Conservation (phyloP, 73 alveolate genomes). For the Durusdinium trenchii region DNA sequence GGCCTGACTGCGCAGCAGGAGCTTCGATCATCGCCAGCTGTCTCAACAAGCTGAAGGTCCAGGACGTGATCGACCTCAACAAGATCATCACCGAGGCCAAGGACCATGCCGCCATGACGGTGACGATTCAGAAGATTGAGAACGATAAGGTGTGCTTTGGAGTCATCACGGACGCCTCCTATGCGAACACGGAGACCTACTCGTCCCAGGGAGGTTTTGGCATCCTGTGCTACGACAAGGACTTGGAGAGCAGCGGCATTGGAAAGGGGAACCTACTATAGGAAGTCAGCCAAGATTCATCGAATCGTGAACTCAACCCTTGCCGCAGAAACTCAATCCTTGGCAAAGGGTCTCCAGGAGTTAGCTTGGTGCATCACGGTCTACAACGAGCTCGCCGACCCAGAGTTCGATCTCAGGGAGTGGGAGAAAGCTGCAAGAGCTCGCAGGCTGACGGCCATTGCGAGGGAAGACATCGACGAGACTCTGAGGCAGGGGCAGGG, state of each 20-base stretch:
- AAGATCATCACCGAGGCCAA: background rate
- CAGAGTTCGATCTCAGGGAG: too few relatives aligned
- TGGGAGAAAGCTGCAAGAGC: too few relatives aligned
- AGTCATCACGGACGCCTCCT: background rate
- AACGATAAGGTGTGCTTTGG: background rate
- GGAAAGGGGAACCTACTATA: too few relatives aligned
- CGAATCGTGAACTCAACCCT: too few relatives aligned
- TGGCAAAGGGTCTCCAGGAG: too few relatives aligned
- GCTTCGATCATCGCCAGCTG: background rate
- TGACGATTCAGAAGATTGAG: background rate
- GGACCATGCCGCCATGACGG: background rate
- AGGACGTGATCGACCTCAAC: slow-evolving; percentile 3
- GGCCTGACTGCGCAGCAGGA: background rate
- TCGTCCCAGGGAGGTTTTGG: slow-evolving; percentile 1
- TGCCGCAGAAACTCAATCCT: too few relatives aligned
- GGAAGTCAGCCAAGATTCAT: too few relatives aligned
- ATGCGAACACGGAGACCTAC: background rate
- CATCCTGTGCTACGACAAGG: background rate
- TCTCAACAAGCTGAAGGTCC: background rate
- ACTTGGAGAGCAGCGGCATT: background rate
- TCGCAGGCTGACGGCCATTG: too few relatives aligned
- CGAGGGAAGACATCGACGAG: too few relatives aligned
- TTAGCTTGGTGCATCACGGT: too few relatives aligned
- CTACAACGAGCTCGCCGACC: too few relatives aligned
- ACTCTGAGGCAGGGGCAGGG: too few relatives aligned